A percentile compares a stretch with the other conserved stretches of the same genome.
Conservation (phyloP, 2,329 filamentous ascomycete species). For the Microascus cirrosus region DNA sequence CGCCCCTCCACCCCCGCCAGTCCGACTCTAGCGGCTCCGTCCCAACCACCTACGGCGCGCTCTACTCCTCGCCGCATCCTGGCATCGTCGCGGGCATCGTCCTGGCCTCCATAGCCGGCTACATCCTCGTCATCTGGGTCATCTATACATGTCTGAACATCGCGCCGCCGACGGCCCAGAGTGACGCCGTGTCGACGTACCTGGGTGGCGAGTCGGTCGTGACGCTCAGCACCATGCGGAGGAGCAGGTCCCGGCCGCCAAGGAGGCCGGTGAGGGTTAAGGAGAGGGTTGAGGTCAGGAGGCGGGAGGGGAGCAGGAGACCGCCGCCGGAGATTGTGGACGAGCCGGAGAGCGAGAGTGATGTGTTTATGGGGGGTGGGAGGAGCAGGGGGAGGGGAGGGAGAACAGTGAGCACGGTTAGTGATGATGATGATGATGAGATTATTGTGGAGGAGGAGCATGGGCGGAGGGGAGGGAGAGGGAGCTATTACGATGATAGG, state of each 20-base stretch:
- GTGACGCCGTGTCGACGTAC: constrained; percentile 7
- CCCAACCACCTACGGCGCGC: constrained; percentile 21
- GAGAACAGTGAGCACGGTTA: constrained; percentile 11
- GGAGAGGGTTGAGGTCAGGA: constrained; percentile 5
- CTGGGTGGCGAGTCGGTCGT: constrained; percentile 12
- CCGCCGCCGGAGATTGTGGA: constrained; percentile 16
- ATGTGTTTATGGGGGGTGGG: constrained; percentile 9
- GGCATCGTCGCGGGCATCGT: constrained; percentile 31
- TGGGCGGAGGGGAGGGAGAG: constrained; percentile 7
- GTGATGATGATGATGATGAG: constrained; percentile 22
- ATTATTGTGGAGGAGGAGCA: constrained; percentile 23
- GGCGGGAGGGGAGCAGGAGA: constrained; percentile 17
- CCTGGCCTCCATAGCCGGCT: constrained; percentile 33
- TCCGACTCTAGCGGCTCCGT: constrained; percentile 8
- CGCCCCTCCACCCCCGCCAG: neutral
- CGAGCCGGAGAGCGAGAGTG: constrained; percentile 8
- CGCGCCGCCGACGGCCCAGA: constrained; percentile 18
- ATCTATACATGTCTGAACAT: constrained; percentile 37
- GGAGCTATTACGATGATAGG: constrained; percentile 9
- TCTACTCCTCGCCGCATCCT: constrained; percentile 26
- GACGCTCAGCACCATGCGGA: constrained; percentile 7
- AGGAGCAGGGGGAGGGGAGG: neutral
- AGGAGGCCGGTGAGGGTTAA: neutral
- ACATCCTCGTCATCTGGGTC: constrained; percentile 40
- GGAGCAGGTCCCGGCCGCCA: constrained; percentile 2